Evolutionary conservation across 139 green algal species (phyloP), one percentile per base, ranked within the genome.

Genomic region (Dunaliella primolecta): DNA sequence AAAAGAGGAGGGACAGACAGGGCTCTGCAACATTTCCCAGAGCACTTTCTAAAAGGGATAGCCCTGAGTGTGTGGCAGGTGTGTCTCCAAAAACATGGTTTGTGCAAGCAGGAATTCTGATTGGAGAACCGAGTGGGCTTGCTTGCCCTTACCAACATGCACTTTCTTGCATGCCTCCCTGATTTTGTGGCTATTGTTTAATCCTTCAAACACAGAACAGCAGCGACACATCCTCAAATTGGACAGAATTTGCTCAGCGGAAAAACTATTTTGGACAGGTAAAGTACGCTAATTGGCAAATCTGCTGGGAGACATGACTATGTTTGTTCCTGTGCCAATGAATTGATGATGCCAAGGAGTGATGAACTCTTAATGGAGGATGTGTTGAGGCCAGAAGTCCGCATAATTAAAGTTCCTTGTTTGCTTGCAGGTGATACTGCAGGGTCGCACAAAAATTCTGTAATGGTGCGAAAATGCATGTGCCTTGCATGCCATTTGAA

Each of bases 191-290:
- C 46, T 64, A 64, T 25, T 15, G 15, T 7, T 64, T 64, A 64
- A 15, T 64, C 46, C 15, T 25, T 25, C 15, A 15, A 25, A 15
- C 15, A 25, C 91, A 94, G 38, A 94, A 93, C 82, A 85, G 85
- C 0, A 88, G 90, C 55, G 64, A 87, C 30, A 38, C 76, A 24
- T 33, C 81, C n/a, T 87, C 76, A 0, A 87, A 94, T 29, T 94
- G 91, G 91, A 87, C 86, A 2, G 56, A 72, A 15, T 94, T 92
- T 71, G 80, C 80, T 30, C 36, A 80, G 75, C 11, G 36, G 29
- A 36, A 36, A 11, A 80, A 80, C 75, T 80, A 38, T 30, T 80
- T 36, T 2, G 75, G 75, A 33, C 75, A 80, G 11, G 3, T 27
- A 11, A 80, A n/a, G n/a, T n/a, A n/a, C n/a, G n/a, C n/a, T n/a